Percentiles rank a stretch among this genome's conserved stretches.
Evolutionary conservation across 2,329 filamentous ascomycete species (phyloP).

Genomic region (Penicillium italicum): DNA sequence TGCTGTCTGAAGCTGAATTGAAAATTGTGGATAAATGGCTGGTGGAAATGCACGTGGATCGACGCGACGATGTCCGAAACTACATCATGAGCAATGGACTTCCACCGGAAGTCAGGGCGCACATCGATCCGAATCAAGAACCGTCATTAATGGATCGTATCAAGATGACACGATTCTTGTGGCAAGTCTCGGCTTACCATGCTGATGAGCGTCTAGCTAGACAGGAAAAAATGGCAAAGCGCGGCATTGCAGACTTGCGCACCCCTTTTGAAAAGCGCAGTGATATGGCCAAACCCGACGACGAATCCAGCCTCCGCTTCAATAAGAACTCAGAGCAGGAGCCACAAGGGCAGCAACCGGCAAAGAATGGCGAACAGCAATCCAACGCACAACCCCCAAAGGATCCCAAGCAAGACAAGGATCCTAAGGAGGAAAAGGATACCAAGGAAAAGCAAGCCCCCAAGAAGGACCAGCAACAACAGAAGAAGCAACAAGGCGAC

Average conservation of each 20-base stretch:
- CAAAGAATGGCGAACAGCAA: slow-evolving; percentile 22
- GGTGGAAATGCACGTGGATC: slow-evolving; percentile 52
- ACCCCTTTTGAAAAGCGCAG: not conserved
- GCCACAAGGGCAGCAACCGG: slow-evolving; percentile 19
- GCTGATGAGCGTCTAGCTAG: not conserved
- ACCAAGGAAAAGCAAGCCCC: slow-evolving; percentile 8
- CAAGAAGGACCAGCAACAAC: slow-evolving; percentile 15
- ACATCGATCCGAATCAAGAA: slow-evolving; percentile 51
- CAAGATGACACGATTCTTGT: slow-evolving; percentile 57
- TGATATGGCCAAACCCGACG: not conserved
- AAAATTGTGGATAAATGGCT: slow-evolving; percentile 58
- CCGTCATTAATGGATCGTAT: slow-evolving; percentile 56
- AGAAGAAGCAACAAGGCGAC: slow-evolving; percentile 26
- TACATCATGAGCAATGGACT: slow-evolving; percentile 66
- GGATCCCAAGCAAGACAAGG: slow-evolving; percentile 3
- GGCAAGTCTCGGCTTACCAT: slow-evolving; percentile 49
- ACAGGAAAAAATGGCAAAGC: slow-evolving; percentile 28
- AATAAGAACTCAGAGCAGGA: slow-evolving; percentile 27
- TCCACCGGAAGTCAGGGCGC: slow-evolving; percentile 63
- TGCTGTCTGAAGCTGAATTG: slow-evolving; percentile 55
- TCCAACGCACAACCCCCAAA: slow-evolving; percentile 14
- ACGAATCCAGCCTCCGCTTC: not conserved
- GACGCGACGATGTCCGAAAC: slow-evolving; percentile 57
- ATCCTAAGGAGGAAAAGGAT: slow-evolving; percentile 4
- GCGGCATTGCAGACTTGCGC: not conserved